A percentile compares a stretch with the other conserved stretches of the same genome.
phyloP scores from a whole-genome alignment of 192 early-diverging fungal species.

The Phlyctochytrium bullatum region DNA sequence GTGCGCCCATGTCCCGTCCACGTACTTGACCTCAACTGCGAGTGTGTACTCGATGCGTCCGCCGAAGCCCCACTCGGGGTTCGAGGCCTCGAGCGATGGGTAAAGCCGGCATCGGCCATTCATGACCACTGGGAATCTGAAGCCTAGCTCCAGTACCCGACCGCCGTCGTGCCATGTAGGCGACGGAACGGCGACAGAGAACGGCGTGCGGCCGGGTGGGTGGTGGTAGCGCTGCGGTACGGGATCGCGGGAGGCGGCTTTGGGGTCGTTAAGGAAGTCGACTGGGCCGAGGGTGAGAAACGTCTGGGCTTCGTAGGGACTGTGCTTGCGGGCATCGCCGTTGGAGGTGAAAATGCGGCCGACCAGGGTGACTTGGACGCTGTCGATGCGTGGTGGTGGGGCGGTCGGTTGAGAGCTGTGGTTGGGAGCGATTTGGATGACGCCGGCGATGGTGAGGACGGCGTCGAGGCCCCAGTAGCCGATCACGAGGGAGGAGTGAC shows the following conservation, averaged over 20 bases:
- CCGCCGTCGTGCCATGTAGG: not conserved
- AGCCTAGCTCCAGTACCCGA: constrained; percentile 8
- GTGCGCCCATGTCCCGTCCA: not conserved
- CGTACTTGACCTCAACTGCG: constrained; percentile 1
- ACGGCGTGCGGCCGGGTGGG: not conserved
- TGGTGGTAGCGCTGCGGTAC: not conserved
- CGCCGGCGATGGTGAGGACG: constrained; percentile 9
- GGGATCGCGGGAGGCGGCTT: not conserved
- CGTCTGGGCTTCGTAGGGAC: constrained; percentile 21
- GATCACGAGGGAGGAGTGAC: constrained; percentile 3
- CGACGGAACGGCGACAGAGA: not conserved
- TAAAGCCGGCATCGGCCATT: constrained; percentile 11
- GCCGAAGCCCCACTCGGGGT: constrained; percentile 33
- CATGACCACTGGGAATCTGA: constrained; percentile 16
- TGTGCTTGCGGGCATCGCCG: constrained; percentile 26
- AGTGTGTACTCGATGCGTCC: constrained; percentile 21
- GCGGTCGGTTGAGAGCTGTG: not conserved
- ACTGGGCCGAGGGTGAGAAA: constrained; percentile 21
- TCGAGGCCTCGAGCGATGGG: constrained; percentile 19
- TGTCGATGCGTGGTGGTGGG: constrained; percentile 5
- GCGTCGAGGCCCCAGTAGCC: constrained; percentile 19
- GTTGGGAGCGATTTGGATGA: constrained; percentile 8
- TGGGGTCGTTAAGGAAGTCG: constrained; percentile 9
- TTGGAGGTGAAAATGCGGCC: constrained; percentile 27
- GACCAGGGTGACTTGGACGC: constrained; percentile 4